Base-by-base conservation (phyloP, 2,329 filamentous ascomycete species). In the Venturia pyrina region DNA sequence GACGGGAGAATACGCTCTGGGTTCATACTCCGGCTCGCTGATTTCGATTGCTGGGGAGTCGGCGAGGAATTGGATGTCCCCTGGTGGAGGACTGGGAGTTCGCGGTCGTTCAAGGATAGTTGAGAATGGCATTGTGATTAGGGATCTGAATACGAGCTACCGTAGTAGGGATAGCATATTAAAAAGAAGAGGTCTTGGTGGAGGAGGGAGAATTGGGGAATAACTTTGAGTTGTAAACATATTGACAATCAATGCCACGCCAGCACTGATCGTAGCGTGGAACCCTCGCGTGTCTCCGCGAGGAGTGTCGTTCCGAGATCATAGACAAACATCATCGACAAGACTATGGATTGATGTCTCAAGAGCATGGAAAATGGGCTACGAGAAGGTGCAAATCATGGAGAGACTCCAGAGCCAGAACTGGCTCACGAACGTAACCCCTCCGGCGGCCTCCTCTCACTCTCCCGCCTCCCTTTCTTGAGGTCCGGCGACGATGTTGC, bases 41-140 rank as follows among this genome's bases (percentile, higher is more conserved):
- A 77, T 69, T 65, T 75, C 75, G 50, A 75, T 72, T 63, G 63
- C 56, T 46, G 63, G 48, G 53, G 37, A 40, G 13, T 57, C 8
- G 17, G 46, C 48, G 8, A 41, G 34, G 28, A 15, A 40, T 11
- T 10, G 48, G 28, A 28, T 78, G 69, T 85, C 82, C 65, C 81
- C 79, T 71, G 83, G 80, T 69, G 86, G 86, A 69, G 86, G 87
- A 70, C 87, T 87, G 15, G 86, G 86, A 41, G 87, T 87, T 70
- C 84, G 81, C 66, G 87, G 86, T 68, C 85, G 85, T 53, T 82
- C 75, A 66, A 84, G 84, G 68, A 86, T 80, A 63, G 85, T 82
- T 69, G 85, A 79, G 69, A 79, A 79, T 67, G 84, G 2, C 37
- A 46, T 46, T 46, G 37, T 62, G 24, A 3, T 3, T 37, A 37